Evolutionary conservation across 2,329 filamentous ascomycete species (phyloP), one percentile per base, ranked within the genome.

Genomic region (Fusarium floridanum): DNA sequence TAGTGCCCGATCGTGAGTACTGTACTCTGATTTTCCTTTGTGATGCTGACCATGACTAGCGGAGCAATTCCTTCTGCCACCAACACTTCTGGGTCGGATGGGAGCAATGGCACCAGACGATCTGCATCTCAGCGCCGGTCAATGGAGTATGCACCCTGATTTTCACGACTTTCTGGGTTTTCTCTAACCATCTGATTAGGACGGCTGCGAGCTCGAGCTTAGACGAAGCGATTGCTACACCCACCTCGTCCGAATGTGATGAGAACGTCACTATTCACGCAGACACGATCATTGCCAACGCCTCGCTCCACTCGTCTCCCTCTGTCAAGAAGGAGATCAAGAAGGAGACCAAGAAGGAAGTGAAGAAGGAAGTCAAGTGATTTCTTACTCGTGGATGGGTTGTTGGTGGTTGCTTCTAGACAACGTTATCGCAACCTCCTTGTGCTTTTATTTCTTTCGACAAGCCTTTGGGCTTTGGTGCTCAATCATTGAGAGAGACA

Each of bases 191-290:
- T 72, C 72, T 73, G 72, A 67, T 36, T 71, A 84, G 83, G 81
- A 81, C 82, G 79, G 79, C 77, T 56, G 76, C 77, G 74, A 87
- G 84, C 79, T 82, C 83, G 78, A 85, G 81, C 74, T 81, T 80
- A 67, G 81, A 85, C 70, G 83, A 82, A 64, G 80, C 82, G 65
- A 80, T 83, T 78, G 78, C 79, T 41, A 83, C 82, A 64, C 83
- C 85, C 65, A 81, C 82, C 56, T 82, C 85, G 64, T 88, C 87
- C 56, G 86, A 88, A 72, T 86, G 83, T 68, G 87, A 89, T 72
- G 88, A 90, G 77, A 86, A 85, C 69, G 85, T 86, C 66, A 89
- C 88, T n/a, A 85, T 90, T 76, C 85, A 86, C 70, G 85, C 88
- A 57, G 87, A 90, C 71, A 85, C 85, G 65, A 84, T 84, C 61